A percentile compares a stretch with the other conserved stretches of the same genome.
These are phyloP conservation scores for Paraphaeosphaeria sporulosa DNA, from an alignment of 2,329 filamentous ascomycete genomes.

Conservation along the genomic window DNA sequence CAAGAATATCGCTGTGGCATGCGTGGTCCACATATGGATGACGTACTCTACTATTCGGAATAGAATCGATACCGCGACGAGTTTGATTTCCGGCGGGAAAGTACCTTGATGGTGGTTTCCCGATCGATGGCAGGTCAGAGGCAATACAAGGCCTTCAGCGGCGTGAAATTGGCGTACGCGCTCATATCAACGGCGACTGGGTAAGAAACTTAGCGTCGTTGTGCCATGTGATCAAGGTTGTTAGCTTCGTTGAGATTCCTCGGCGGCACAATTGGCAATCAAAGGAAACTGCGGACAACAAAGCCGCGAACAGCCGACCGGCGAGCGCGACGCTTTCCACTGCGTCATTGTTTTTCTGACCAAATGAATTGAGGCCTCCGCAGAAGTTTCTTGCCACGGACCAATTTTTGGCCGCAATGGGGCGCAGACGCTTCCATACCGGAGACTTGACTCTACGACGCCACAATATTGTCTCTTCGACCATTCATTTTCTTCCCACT, in stretches of 20 bases:
- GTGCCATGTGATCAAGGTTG: conserved; percentile 11
- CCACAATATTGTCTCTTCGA: no score
- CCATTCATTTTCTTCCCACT: no score
- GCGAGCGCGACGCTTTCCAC: background rate
- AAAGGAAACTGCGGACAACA: conserved; percentile 12
- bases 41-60: background rate
- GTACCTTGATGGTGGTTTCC: background rate
- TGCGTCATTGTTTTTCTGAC: background rate
- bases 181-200: background rate
- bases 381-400: no score
- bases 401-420: no score
- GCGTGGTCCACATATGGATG: background rate
- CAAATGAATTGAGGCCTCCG: background rate
- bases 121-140: background rate
- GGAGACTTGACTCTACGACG: no score
- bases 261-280: background rate
- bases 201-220: conserved; percentile 25
- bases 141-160: conserved; percentile 12
- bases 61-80: background rate
- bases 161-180: background rate
- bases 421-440: no score
- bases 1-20: background rate
- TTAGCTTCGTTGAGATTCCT: background rate
- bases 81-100: conserved; percentile 7
- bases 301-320: conserved; percentile 40